phyloP scores from a whole-genome alignment of 345 rosid species.

The Firmiana major region DNA sequence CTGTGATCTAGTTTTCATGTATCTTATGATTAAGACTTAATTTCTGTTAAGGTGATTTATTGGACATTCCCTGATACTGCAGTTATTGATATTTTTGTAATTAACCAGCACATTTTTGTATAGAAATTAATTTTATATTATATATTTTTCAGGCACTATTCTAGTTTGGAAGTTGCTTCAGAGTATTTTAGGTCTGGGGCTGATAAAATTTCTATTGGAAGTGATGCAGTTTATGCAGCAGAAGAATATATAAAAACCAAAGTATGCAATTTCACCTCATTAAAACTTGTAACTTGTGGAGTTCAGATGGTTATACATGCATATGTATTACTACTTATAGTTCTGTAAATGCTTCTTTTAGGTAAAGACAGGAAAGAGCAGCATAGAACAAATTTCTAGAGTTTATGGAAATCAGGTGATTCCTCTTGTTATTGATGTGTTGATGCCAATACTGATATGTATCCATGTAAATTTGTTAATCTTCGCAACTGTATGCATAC shows the following conservation, averaged over 20 bases:
- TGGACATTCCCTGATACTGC: constrained; percentile 1
- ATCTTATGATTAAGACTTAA: not conserved
- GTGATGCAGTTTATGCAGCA: constrained; percentile 92
- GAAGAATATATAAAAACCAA: constrained; percentile 81
- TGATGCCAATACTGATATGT: not conserved
- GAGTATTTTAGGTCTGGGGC: constrained; percentile 98
- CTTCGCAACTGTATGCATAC: not conserved
- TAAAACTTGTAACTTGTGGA: not conserved
- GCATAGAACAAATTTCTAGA: constrained; percentile 90
- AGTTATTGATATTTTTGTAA: not conserved
- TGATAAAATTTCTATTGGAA: constrained; percentile 93
- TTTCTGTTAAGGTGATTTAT: not conserved
- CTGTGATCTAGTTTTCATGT: not conserved
- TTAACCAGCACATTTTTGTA: not conserved
- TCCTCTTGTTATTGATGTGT: constrained; percentile 12
- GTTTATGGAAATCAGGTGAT: constrained; percentile 96
- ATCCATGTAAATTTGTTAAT: not conserved
- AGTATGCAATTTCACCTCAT: constrained; percentile 39
- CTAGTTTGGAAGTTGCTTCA: constrained; percentile 97
- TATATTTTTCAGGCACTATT: constrained; percentile 58
- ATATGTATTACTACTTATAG: constrained; percentile 5
- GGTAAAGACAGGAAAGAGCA: constrained; percentile 84
- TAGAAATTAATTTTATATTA: not conserved
- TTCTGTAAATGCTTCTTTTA: constrained; percentile 26
- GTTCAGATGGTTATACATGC: not conserved